Evolutionary conservation across 805 yeast species (phyloP).

Genomic region (Teunomyces tritomae): DNA sequence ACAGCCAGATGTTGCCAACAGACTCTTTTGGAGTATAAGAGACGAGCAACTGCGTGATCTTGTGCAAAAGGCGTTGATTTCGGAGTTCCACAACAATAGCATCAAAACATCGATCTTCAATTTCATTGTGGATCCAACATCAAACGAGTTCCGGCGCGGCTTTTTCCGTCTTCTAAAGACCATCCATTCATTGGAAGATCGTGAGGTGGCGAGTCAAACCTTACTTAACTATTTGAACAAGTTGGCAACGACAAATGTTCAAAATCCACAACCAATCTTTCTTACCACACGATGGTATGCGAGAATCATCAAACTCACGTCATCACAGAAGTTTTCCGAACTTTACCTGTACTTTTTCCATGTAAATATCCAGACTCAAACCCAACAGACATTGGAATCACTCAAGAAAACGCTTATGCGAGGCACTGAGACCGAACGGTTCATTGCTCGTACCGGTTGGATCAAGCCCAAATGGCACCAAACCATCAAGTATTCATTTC

Average conservation of each 20-base stretch:
- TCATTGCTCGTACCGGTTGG: conserved; percentile 36
- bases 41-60: conserved; percentile 17
- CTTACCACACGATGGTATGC: conserved; percentile 15
- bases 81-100: conserved; percentile 16
- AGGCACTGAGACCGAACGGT: conserved; percentile 32
- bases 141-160: conserved; percentile 13
- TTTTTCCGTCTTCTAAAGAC: conserved; percentile 17
- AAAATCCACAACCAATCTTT: conserved; percentile 22
- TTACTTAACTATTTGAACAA: conserved; percentile 25
- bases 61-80: conserved; percentile 14
- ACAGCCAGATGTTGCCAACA: conserved; percentile 22
- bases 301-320: conserved; percentile 15
- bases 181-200: conserved; percentile 11
- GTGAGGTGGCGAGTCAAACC: conserved; percentile 12
- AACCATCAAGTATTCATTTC: conserved; percentile 16
- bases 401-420: conserved; percentile 22
- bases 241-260: conserved; percentile 20
- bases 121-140: conserved; percentile 23
- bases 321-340: conserved; percentile 16
- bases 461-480: conserved; percentile 38
- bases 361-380: conserved; percentile 30
- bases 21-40: conserved; percentile 14
- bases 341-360: conserved; percentile 30
- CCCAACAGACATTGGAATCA: conserved; percentile 9
- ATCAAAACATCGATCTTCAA: conserved; percentile 27